phyloP scores from a whole-genome alignment of 164 flowering plant genomes.

The Kingdonia uniflora region DNA sequence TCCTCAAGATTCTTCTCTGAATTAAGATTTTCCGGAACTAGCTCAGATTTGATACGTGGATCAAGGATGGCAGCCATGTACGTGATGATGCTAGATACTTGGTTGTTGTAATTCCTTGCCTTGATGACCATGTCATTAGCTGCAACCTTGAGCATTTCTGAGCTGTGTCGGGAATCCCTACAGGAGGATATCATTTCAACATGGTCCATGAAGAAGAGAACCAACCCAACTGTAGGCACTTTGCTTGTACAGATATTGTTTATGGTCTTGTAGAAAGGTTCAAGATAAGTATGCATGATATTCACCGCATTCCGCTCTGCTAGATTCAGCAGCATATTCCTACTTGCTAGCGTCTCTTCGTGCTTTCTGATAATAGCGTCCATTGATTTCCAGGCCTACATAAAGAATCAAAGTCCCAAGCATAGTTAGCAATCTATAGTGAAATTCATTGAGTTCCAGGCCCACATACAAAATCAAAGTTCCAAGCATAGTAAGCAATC shows the following conservation, averaged over 20 bases:
- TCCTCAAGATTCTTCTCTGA: conserved; percentile 56
- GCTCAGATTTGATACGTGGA: conserved; percentile 83
- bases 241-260: conserved; percentile 70
- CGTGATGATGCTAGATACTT: conserved; percentile 60
- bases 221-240: conserved; percentile 67
- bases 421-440: neutral
- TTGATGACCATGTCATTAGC: conserved; percentile 79
- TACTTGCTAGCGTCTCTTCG: conserved; percentile 41
- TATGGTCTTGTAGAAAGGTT: conserved; percentile 82
- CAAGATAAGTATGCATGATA: conserved; percentile 52
- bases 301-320: conserved; percentile 56
- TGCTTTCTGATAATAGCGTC: conserved; percentile 67
- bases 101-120: conserved; percentile 46
- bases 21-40: conserved; percentile 70
- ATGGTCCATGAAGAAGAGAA: conserved; percentile 95
- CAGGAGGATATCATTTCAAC: conserved; percentile 62
- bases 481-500: conserved; percentile 1
- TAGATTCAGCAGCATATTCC: conserved; percentile 37
- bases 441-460: conserved; percentile 58
- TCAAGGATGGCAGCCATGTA: conserved; percentile 95
- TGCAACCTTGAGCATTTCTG: conserved; percentile 73
- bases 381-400: conserved; percentile 75
- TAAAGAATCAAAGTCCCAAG: neutral
- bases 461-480: conserved; percentile 31
- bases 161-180: conserved; percentile 57